phyloP scores from a whole-genome alignment of 202 grass and related monocot genomes.

The Setaria viridis region DNA sequence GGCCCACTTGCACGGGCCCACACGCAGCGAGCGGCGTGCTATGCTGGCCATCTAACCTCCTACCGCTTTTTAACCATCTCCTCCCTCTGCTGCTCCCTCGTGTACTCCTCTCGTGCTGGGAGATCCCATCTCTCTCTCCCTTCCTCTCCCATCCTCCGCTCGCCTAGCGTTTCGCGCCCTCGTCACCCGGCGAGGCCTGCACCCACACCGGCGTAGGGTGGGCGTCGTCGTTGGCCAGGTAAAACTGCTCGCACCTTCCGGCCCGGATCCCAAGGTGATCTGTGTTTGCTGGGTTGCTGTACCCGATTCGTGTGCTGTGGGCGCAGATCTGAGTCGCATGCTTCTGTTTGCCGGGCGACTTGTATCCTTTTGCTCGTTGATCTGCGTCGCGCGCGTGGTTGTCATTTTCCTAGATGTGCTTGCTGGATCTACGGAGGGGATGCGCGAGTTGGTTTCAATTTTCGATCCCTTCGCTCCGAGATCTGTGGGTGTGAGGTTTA shows the following conservation, averaged over 20 bases:
- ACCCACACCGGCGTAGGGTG: conserved; percentile 5
- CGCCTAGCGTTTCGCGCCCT: conserved; percentile 45
- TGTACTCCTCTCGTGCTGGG: background rate
- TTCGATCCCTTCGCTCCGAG: background rate
- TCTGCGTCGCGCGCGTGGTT: background rate
- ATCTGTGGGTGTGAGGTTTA: background rate
- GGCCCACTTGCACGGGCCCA: conserved; percentile 21
- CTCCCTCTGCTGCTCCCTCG: background rate
- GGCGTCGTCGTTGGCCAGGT: conserved; percentile 32
- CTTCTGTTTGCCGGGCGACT: background rate
- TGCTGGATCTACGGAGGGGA: background rate
- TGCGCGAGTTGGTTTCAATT: background rate
- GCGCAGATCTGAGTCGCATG: conserved; percentile 39
- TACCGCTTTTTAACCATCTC: conserved; percentile 11
- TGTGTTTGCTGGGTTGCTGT: background rate
- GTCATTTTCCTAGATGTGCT: background rate
- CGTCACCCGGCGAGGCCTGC: conserved; percentile 20
- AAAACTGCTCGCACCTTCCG: background rate
- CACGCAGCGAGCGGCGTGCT: conserved; percentile 30
- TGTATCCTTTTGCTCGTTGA: background rate
- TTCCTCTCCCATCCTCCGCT: background rate
- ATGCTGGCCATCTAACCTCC: conserved; percentile 17
- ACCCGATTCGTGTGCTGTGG: background rate
- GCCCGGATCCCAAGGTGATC: conserved; percentile 13
- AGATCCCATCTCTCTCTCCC: background rate